Evolutionary conservation across 306 rosid genomes (phyloP).

Genomic region (Erythrophleum fordii): DNA sequence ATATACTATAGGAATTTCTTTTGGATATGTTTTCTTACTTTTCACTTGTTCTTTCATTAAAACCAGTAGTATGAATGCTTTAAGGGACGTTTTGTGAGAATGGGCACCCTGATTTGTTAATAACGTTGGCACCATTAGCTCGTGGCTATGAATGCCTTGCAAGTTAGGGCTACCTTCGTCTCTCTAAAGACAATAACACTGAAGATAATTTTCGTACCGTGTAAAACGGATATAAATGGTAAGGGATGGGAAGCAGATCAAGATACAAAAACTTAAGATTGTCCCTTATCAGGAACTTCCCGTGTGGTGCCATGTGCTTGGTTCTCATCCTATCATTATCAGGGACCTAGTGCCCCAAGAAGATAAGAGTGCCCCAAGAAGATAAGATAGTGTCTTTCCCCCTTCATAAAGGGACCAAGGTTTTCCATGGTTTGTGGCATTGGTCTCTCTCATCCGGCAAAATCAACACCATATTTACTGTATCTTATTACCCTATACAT

Average conservation of each 20-base stretch:
- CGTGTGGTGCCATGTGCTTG: slow-evolving; percentile 47
- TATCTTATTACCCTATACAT: slow-evolving; percentile 27
- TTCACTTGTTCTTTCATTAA: background rate
- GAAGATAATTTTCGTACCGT: background rate
- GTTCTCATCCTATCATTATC: slow-evolving; percentile 32
- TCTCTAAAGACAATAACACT: background rate
- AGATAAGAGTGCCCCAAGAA: slow-evolving; percentile 41
- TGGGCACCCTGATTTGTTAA: background rate
- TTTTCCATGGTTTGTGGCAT: slow-evolving; percentile 39
- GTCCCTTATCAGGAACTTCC: background rate
- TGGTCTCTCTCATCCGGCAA: slow-evolving; percentile 29
- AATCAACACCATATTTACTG: slow-evolving; percentile 38
- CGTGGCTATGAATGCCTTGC: slow-evolving; percentile 7
- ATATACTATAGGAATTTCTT: no score
- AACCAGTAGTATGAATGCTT: background rate
- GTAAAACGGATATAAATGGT: background rate
- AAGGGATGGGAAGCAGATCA: slow-evolving; percentile 18
- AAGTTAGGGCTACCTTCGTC: slow-evolving; percentile 17
- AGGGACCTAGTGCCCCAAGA: slow-evolving; percentile 33
- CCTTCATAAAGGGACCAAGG: background rate
- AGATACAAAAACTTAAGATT: background rate
- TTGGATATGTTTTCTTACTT: background rate
- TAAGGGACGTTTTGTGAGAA: background rate
- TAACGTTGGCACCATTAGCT: background rate
- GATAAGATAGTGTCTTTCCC: slow-evolving; percentile 38